Conservation (phyloP, 768 basidiomycete genomes). For the Phlegmacium glaucopus region DNA sequence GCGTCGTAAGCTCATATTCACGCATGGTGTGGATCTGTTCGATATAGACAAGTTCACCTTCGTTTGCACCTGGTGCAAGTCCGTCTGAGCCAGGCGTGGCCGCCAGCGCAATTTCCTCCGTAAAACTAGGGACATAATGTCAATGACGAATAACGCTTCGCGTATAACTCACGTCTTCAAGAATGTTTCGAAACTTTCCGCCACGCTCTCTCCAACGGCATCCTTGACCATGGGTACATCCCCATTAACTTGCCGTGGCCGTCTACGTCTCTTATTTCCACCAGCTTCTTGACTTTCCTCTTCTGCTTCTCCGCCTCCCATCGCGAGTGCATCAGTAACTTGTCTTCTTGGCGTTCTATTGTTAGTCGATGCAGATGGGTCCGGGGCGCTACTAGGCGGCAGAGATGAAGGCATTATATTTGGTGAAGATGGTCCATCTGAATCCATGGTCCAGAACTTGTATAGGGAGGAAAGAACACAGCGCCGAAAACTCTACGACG, state of each 20-base stretch:
- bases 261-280: slow-evolving; percentile 34
- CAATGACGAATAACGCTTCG: neutral
- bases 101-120: slow-evolving; percentile 75
- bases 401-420: slow-evolving; percentile 48
- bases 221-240: slow-evolving; percentile 90
- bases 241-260: slow-evolving; percentile 48
- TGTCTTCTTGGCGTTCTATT: slow-evolving; percentile 38
- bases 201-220: slow-evolving; percentile 93
- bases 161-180: slow-evolving; percentile 70
- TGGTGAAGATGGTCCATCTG: slow-evolving; percentile 53
- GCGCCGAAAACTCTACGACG: slow-evolving; percentile 20
- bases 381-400: slow-evolving; percentile 47
- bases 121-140: slow-evolving; percentile 55
- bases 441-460: slow-evolving; percentile 41
- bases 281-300: slow-evolving; percentile 37
- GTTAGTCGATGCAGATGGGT: slow-evolving; percentile 30
- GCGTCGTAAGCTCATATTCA: slow-evolving; percentile 89
- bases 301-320: slow-evolving; percentile 54
- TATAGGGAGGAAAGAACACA: slow-evolving; percentile 9
- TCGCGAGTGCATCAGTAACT: slow-evolving; percentile 49
- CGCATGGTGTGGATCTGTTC: slow-evolving; percentile 95
- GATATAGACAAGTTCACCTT: slow-evolving; percentile 77
- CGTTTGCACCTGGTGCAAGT: slow-evolving; percentile 45
- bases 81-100: slow-evolving; percentile 79
- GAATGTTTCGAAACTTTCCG: slow-evolving; percentile 89